Conservation (phyloP, 495 filamentous ascomycete species). For the Aspergillus sclerotiicarbonarius region DNA sequence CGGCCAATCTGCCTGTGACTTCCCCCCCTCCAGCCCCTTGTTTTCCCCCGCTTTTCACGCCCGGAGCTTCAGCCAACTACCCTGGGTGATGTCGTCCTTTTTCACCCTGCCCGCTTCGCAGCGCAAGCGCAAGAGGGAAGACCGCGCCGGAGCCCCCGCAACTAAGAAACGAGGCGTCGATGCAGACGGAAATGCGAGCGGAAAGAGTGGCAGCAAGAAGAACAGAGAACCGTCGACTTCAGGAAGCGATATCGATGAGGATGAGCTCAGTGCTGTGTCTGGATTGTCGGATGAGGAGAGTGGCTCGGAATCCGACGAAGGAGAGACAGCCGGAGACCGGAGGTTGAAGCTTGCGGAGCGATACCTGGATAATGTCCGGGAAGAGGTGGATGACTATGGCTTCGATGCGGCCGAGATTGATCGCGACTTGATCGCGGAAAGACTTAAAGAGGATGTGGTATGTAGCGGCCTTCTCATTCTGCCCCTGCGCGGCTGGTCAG, state of each 20-base stretch:
- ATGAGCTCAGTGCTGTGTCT: slow-evolving; percentile 45
- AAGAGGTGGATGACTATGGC: slow-evolving; percentile 76
- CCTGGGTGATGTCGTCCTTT: slow-evolving; percentile 70
- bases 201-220: slow-evolving; percentile 23
- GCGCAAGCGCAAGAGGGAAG: slow-evolving; percentile 74
- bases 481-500: background rate
- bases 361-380: slow-evolving; percentile 84
- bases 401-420: slow-evolving; percentile 95
- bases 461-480: slow-evolving; percentile 22
- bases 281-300: slow-evolving; percentile 43
- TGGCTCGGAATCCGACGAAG: slow-evolving; percentile 55
- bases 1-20: background rate
- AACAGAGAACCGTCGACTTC: slow-evolving; percentile 70
- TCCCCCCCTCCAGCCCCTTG: background rate
- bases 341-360: slow-evolving; percentile 85
- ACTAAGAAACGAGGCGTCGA: slow-evolving; percentile 56
- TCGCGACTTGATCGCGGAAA: slow-evolving; percentile 82
- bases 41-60: background rate
- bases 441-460: slow-evolving; percentile 84
- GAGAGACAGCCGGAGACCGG: slow-evolving; percentile 85
- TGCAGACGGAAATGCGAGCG: slow-evolving; percentile 30
- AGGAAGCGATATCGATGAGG: slow-evolving; percentile 74
- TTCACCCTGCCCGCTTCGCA: slow-evolving; percentile 75
- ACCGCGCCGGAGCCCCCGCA: slow-evolving; percentile 46
- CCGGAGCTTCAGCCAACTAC: slow-evolving; percentile 7